These are phyloP conservation scores for Melampsora americana DNA, from an alignment of 1,284 basidiomycete genomes.

Conservation along the genomic window DNA sequence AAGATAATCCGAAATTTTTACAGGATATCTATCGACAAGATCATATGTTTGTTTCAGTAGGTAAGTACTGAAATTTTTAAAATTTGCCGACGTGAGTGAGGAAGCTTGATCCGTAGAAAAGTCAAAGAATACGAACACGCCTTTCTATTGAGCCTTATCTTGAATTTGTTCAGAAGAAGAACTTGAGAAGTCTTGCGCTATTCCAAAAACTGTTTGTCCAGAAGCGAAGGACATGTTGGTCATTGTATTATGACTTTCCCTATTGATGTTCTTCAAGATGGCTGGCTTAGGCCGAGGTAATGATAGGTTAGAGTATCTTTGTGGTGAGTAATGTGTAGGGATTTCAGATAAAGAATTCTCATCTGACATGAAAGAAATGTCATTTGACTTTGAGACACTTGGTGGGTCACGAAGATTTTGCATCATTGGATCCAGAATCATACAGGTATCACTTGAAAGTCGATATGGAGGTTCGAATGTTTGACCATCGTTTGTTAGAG, in stretches of 20 bases:
- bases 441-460: slow-evolving; percentile 2
- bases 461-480: not conserved
- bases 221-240: too few species aligned
- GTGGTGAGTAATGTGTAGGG: not conserved
- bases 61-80: too few species aligned
- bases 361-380: not conserved
- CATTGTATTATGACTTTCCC: not conserved
- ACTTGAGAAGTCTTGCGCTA: too few species aligned
- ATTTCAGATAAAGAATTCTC: not conserved
- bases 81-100: too few species aligned
- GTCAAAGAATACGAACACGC: too few species aligned
- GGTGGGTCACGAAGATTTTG: not conserved
- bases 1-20: too few species aligned
- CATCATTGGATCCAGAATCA: not conserved
- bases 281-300: not conserved
- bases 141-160: too few species aligned
- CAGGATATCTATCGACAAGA: too few species aligned
- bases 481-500: not conserved
- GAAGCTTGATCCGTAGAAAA: too few species aligned
- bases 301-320: not conserved
- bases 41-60: too few species aligned
- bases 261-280: not conserved
- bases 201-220: too few species aligned
- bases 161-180: too few species aligned
- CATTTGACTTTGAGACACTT: not conserved